Percentiles rank a stretch among this genome's conserved stretches.
Evolutionary conservation across 257 asterid genomes (phyloP).

Genomic region (Nicotiana benthamiana): DNA sequence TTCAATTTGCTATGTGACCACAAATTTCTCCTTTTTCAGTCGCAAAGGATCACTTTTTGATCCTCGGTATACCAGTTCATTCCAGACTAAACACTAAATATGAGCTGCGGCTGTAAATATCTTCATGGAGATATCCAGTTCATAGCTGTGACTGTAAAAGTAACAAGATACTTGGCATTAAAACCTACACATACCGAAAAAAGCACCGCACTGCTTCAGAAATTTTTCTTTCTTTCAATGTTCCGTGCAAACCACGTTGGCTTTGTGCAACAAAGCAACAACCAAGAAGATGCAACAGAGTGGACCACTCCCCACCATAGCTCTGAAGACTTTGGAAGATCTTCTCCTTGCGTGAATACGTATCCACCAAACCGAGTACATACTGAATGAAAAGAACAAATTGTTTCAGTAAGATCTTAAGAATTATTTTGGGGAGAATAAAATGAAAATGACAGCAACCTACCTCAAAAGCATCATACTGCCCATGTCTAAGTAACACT

Average conservation of each 20-base stretch:
- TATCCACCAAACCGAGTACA: slow-evolving; percentile 73
- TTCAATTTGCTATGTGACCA: not conserved
- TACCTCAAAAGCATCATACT: slow-evolving; percentile 80
- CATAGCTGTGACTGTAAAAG: not conserved
- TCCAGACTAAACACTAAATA: not conserved
- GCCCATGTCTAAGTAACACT: slow-evolving; percentile 68
- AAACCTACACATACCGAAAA: slow-evolving; percentile 51
- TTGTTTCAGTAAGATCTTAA: slow-evolving; percentile 23
- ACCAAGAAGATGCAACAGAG: slow-evolving; percentile 80
- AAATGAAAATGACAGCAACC: slow-evolving; percentile 19
- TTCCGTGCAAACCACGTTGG: slow-evolving; percentile 48
- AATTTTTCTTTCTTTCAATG: slow-evolving; percentile 53
- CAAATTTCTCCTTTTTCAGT: not conserved
- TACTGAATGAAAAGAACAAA: slow-evolving; percentile 39
- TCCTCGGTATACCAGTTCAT: not conserved
- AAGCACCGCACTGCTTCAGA: slow-evolving; percentile 80
- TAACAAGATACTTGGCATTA: not conserved
- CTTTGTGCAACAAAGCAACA: slow-evolving; percentile 84
- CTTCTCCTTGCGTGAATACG: slow-evolving; percentile 67
- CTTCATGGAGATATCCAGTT: slow-evolving; percentile 2
- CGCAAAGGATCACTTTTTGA: not conserved
- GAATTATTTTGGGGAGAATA: not conserved
- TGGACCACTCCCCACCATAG: slow-evolving; percentile 49
- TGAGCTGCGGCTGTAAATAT: not conserved
- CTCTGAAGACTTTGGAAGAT: slow-evolving; percentile 66